Evolutionary conservation across 202 grass and related monocot genomes (phyloP), one percentile per base, ranked within the genome.

Genomic region (Zoysia matrella): DNA sequence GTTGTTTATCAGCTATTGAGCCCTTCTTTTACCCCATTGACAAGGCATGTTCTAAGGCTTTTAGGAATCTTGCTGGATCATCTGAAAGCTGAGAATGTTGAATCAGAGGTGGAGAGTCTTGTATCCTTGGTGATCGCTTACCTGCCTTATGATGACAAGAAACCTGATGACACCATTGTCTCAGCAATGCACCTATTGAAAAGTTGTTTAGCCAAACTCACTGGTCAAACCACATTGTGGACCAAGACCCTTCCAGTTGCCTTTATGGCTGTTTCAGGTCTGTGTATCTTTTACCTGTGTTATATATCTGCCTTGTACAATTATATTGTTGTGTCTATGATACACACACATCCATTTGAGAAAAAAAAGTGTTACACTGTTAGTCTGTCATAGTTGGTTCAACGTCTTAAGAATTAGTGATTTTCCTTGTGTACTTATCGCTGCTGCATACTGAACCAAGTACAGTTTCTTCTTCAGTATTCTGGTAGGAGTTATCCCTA

Each of bases 231-330:
- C 39, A 82, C 72, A 69, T 74, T 86, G 58, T 98, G 92, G 92
- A 85, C 61, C 62, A 66, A 78, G 30, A 78, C 13, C 65, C 88
- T 98, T 90, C 95, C 95, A 55, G 48, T 72, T 68, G 86, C 90
- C 67, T 93, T 98, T 41, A 77, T 87, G 76, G 83, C 89, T 77
- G 80, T 87, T 91, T 86, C 87, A 95, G 90, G 95, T 98, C 47
- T n/a, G 77, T 60, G 66, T 62, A 36, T 87, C 8, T 11, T 63
- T 80, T 80, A 62, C 36, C 16, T 49, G 42, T 72, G 61, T 85
- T n/a, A 43, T 56, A n/a, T 6, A 48, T 22, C n/a, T 60, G 6
- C 4, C 48, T 60, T 67, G 50, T 56, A 66, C 53, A 63, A 10
- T 16, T 50, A 55, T 72, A 36, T 51, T 65, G 45, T 14, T 11